A percentile compares a stretch with the other conserved stretches of the same genome.
Conservation (phyloP, 805 yeast species). For the Yarrowia sp. region DNA sequence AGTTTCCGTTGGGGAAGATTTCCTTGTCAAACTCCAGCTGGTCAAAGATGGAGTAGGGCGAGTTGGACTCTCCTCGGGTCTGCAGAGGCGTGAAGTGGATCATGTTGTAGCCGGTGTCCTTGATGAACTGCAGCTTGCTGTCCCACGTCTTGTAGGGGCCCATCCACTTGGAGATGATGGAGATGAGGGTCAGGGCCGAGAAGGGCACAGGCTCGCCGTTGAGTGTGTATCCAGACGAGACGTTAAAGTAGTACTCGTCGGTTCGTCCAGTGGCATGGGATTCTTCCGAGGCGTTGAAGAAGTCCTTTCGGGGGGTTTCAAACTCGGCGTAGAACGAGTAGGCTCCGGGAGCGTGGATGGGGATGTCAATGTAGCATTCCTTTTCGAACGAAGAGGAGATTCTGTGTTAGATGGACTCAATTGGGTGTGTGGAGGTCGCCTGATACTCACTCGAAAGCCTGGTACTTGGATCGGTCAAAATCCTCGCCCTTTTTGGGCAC, state of each 20-base stretch:
- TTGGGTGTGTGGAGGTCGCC: not conserved
- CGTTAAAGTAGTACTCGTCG: conserved; percentile 51
- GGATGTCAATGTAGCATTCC: conserved; percentile 59
- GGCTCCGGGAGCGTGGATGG: conserved; percentile 71
- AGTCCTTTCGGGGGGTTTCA: conserved; percentile 35
- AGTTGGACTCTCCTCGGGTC: conserved; percentile 80
- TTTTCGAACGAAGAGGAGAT: conserved; percentile 54
- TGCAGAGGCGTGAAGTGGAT: conserved; percentile 94
- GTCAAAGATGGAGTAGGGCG: conserved; percentile 89
- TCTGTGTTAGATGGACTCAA: conserved; percentile 37
- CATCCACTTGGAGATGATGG: conserved; percentile 89
- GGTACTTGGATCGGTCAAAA: conserved; percentile 58
- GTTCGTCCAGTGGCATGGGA: conserved; percentile 38
- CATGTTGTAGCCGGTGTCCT: conserved; percentile 86
- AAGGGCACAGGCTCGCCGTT: conserved; percentile 54
- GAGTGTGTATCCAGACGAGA: conserved; percentile 68
- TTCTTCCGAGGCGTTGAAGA: conserved; percentile 27
- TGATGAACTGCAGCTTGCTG: conserved; percentile 54
- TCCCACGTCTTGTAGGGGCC: conserved; percentile 71
- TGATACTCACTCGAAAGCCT: conserved; percentile 38
- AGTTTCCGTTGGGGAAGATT: conserved; percentile 52
- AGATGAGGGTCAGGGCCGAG: conserved; percentile 75
- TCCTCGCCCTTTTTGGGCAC: conserved; percentile 49
- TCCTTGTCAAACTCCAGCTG: conserved; percentile 73
- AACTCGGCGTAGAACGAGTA: conserved; percentile 71